Evolutionary conservation across 495 filamentous ascomycete species (phyloP).

Genomic region (Thermochaetoides thermophila): DNA sequence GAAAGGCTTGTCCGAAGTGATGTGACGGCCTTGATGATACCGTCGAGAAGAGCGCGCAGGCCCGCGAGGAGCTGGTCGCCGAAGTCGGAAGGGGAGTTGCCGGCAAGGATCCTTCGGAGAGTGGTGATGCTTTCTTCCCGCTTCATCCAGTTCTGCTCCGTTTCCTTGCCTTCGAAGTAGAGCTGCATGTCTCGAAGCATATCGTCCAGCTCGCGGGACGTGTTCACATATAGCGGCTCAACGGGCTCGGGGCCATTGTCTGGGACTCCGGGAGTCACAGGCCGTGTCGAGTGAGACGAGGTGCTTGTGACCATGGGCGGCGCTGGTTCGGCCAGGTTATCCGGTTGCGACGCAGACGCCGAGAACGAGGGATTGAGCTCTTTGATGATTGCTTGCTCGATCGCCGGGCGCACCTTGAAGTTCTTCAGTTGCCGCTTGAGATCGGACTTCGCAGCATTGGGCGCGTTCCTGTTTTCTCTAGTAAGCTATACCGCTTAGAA

Average conservation of each 20-base stretch:
- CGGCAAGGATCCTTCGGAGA: conserved; percentile 60
- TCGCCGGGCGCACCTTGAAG: conserved; percentile 69
- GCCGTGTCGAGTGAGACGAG: conserved; percentile 34
- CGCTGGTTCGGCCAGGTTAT: conserved; percentile 25
- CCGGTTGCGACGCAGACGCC: conserved; percentile 29
- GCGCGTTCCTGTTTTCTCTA: conserved; percentile 60
- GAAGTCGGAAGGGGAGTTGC: conserved; percentile 73
- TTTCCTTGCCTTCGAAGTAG: conserved; percentile 78
- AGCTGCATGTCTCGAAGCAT: conserved; percentile 63
- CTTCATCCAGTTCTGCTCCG: conserved; percentile 77
- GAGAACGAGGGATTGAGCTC: conserved; percentile 48
- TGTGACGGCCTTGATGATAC: conserved; percentile 74
- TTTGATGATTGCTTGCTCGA: conserved; percentile 60
- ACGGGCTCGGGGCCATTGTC: conserved; percentile 49
- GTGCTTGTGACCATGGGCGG: conserved; percentile 30
- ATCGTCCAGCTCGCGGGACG: conserved; percentile 70
- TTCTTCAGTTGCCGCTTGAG: conserved; percentile 67
- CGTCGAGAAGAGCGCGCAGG: conserved; percentile 65
- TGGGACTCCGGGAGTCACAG: conserved; percentile 32
- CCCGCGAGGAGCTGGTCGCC: conserved; percentile 48
- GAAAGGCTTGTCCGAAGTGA: conserved; percentile 83
- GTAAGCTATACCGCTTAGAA: conserved; percentile 8
- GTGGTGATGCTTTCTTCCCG: conserved; percentile 67
- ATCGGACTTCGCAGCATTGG: conserved; percentile 72
- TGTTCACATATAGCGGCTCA: conserved; percentile 68